Evolutionary conservation across 1,284 basidiomycete species (phyloP), one percentile per base, ranked within the genome.

Genomic region (Hypsizygus ulmarius): DNA sequence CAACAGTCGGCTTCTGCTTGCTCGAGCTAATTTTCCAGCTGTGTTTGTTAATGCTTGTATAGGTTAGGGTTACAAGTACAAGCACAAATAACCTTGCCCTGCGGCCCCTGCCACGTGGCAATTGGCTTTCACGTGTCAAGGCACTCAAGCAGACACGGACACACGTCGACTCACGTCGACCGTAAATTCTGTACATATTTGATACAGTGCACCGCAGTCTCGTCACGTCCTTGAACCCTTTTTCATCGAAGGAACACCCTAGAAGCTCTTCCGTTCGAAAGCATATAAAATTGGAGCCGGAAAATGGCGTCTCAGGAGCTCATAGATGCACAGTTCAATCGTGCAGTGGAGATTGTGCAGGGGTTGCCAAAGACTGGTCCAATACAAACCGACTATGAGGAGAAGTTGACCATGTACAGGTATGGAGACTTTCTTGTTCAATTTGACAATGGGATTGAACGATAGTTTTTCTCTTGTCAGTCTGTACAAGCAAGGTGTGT

Each of bases 301-400:
- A 36, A 11, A 43, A 85, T 85, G 83, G 74, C 78, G 52, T 77
- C 82, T 14, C 73, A 70, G 41, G 72, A 78, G 59, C 74, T 83
- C 55, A 84, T 89, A 56, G 83, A 89, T 58, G 78, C 78, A 35
- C 92, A 96, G 63, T 97, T 97, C 68, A 84, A 94, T 70, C 83
- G 93, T 40, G 94, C 94, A 1, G 94, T 97, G 8, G 89, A 95
- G 68, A 95, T 97, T 54, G 88, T 97, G 2, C 95, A 97, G 64
- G 69, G 82, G 51, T 72, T 98, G 15, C 94, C 96, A 1, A 96
- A 96, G 73, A 90, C 87, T 8, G 94, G 96, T 0, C 93, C 94
- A 34, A 95, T 97, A 56, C 94, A 97, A 69, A 97, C 95, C 0
- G 91, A 84, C 46, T 98, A 97, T 67, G 95, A 97, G 59, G 95